These are phyloP conservation scores for Cardamine occulta DNA, from an alignment of 345 rosid species.

Conservation along the genomic window DNA sequence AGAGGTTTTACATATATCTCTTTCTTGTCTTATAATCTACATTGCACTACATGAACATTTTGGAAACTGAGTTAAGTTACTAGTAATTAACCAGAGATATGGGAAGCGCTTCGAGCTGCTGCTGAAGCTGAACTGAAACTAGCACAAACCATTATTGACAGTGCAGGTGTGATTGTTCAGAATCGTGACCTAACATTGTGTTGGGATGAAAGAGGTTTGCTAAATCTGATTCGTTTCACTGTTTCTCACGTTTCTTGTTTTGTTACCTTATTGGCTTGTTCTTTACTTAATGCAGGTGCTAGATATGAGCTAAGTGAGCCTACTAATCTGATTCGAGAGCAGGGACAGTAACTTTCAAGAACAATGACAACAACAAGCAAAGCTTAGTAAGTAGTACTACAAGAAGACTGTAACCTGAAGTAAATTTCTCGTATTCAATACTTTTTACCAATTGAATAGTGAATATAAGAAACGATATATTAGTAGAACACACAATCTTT, in stretches of 20 bases:
- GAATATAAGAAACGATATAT: background rate
- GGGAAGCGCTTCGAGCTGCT: slow-evolving; percentile 84
- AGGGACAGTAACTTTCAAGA: slow-evolving; percentile 27
- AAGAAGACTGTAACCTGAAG: slow-evolving; percentile 20
- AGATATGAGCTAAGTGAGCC: slow-evolving; percentile 89
- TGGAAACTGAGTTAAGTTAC: background rate
- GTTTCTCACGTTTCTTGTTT: background rate
- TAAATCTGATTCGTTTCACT: background rate
- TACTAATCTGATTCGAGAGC: slow-evolving; percentile 63
- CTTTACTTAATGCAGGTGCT: slow-evolving; percentile 61
- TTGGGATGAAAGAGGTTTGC: slow-evolving; percentile 83
- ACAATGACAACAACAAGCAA: background rate
- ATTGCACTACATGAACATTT: background rate
- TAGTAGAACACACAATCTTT: slow-evolving; percentile 1
- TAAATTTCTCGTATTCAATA: background rate
- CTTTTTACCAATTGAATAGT: background rate
- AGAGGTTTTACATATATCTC: slow-evolving; percentile 50
- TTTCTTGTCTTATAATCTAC: background rate
- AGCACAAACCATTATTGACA: slow-evolving; percentile 75
- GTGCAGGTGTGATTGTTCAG: slow-evolving; percentile 77
- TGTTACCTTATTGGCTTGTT: background rate
- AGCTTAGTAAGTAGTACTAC: slow-evolving; percentile 8
- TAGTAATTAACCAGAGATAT: slow-evolving; percentile 54
- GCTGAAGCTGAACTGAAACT: slow-evolving; percentile 63
- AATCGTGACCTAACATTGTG: slow-evolving; percentile 68